These are phyloP conservation scores for Nemania diffusa DNA, from an alignment of 2,329 filamentous ascomycete species.

Conservation along the genomic window DNA sequence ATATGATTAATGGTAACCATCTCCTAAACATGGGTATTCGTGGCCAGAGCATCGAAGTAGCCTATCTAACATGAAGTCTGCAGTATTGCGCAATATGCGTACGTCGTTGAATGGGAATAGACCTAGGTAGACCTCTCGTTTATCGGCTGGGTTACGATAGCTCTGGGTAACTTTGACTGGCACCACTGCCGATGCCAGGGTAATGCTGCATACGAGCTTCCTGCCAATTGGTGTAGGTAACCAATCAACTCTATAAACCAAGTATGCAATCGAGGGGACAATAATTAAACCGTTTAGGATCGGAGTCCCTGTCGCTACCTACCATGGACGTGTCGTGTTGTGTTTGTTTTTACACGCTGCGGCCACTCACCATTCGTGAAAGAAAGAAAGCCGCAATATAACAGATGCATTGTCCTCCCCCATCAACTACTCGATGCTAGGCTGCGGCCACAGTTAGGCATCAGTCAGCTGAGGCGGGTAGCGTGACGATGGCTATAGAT, in stretches of 20 bases:
- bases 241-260: background rate
- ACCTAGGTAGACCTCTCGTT: background rate
- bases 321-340: background rate
- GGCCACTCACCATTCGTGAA: background rate
- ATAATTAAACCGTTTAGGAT: background rate
- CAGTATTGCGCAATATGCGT: background rate
- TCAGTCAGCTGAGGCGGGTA: background rate
- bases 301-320: background rate
- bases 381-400: background rate
- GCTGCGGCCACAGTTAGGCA: background rate
- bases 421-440: background rate
- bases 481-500: constrained; percentile 5
- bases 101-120: background rate
- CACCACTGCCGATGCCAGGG: background rate
- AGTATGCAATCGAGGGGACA: background rate
- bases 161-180: background rate
- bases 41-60: background rate
- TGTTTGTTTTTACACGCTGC: background rate
- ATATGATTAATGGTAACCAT: background rate
- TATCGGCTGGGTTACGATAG: background rate
- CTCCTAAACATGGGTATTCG: background rate
- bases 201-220: background rate
- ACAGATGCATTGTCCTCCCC: background rate
- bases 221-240: background rate
- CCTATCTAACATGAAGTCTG: background rate